A percentile compares a stretch with the other conserved stretches of the same genome.
Evolutionary conservation across 2,329 filamentous ascomycete genomes (phyloP).

Genomic region (Colletotrichum spinosum): DNA sequence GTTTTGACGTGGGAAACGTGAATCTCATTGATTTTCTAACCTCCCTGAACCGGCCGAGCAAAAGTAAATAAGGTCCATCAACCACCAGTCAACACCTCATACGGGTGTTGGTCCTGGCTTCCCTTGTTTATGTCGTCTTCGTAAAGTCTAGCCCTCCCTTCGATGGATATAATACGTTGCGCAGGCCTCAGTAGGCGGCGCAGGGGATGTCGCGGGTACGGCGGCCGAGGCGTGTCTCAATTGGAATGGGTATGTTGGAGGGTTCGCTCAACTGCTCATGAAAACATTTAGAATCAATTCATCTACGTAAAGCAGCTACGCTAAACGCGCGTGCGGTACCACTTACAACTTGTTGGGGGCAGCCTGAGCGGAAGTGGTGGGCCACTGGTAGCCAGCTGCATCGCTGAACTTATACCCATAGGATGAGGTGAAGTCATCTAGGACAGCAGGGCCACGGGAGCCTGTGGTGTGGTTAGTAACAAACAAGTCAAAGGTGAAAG

Average conservation of each 20-base stretch:
- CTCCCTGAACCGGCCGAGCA: constrained; percentile 27
- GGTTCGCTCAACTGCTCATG: constrained; percentile 35
- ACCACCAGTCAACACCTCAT: constrained; percentile 24
- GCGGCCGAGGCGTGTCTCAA: constrained; percentile 21
- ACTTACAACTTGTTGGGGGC: constrained; percentile 83
- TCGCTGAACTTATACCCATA: constrained; percentile 99
- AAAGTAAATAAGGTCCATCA: constrained; percentile 29
- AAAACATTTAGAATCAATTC: constrained; percentile 38
- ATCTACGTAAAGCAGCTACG: constrained; percentile 36
- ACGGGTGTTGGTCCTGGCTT: constrained; percentile 23
- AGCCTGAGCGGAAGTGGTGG: constrained; percentile 75
- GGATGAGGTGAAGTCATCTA: constrained; percentile 97
- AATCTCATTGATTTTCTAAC: constrained; percentile 36
- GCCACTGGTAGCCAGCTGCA: constrained; percentile 95
- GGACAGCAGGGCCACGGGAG: constrained; percentile 93
- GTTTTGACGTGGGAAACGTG: constrained; percentile 24
- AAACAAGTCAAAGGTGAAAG: background rate
- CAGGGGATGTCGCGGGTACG: constrained; percentile 25
- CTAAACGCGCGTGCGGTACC: constrained; percentile 12
- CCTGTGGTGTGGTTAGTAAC: constrained; percentile 65
- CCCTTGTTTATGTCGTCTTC: constrained; percentile 34
- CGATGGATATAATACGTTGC: constrained; percentile 35
- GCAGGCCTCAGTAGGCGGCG: constrained; percentile 12
- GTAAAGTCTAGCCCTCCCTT: constrained; percentile 35
- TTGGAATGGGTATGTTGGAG: constrained; percentile 19